Evolutionary conservation across 768 basidiomycete species (phyloP), one percentile per base, ranked within the genome.

Genomic region (Brasilioporus rufonigricans): DNA sequence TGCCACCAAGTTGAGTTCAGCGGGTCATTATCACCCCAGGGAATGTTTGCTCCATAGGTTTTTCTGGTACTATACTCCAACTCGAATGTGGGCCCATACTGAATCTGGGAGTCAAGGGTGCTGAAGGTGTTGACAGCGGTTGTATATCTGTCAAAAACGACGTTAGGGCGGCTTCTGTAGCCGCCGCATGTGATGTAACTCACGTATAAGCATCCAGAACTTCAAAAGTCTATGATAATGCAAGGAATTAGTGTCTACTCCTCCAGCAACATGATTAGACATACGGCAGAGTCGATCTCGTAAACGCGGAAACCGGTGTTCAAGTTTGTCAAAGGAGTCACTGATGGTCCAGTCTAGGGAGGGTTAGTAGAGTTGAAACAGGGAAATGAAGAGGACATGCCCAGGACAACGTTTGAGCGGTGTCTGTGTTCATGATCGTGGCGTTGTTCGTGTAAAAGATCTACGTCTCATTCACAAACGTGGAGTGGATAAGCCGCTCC

Each of bases 1-100:
- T 90, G 89, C 89, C 89, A 91, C 84, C 86, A 91, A 11, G 89
- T 90, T 8, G 86, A 86, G 56, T 91, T 91, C 57, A 91, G 69
- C 0, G 89, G 89, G 64, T 87, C 87, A 50, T 76, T 74, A 3
- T 72, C 65, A 26, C 76, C 73, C 89, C 89, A 91, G 32, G 78
- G 74, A 1, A 76, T 68, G 50, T 70, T 80, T 35, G 62, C 64
- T 31, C 87, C 89, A 55, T 89, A 91, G 0, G 84, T 74, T 50
- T 81, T 75, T 40, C 89, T 83, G 24, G 88, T 85, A 62, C 74
- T 85, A 64, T 91, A 91, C 69, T 91, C 89, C 33, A 71, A 69
- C 24, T 65, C 63, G 53, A 77, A 91, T 4, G 80, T 79, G 8
- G 89, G 89, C 7, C 88, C 89, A 52, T 74, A 66, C 49, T 74